Percentiles rank a stretch among this genome's conserved stretches.
These are phyloP conservation scores for Lichtheimia hyalospora DNA, from an alignment of 371 early-diverging fungal genomes.

Conservation along the genomic window DNA sequence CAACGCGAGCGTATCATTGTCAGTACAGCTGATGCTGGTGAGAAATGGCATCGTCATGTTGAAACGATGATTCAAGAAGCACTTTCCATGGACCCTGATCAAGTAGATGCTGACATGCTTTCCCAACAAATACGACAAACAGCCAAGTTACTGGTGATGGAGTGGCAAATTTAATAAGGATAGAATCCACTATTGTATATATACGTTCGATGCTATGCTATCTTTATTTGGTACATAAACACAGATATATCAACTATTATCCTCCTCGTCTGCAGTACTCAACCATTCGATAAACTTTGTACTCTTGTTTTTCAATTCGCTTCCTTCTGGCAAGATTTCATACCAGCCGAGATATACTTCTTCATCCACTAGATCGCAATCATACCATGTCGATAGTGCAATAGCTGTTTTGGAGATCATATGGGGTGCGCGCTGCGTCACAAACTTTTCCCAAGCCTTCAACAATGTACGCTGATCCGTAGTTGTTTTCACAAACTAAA, in stretches of 20 bases:
- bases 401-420: constrained; percentile 53
- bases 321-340: constrained; percentile 42
- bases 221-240: background rate
- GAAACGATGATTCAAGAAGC: constrained; percentile 9
- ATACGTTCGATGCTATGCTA: no score
- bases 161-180: background rate
- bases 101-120: background rate
- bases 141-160: background rate
- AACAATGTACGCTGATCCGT: constrained; percentile 64
- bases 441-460: constrained; percentile 65
- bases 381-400: constrained; percentile 67
- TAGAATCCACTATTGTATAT: no score
- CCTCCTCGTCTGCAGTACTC: constrained; percentile 69
- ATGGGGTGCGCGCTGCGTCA: constrained; percentile 48
- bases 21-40: background rate
- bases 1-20: background rate
- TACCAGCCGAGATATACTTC: constrained; percentile 70
- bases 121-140: background rate
- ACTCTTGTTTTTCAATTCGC: constrained; percentile 59
- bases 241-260: constrained; percentile 13
- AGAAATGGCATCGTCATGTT: constrained; percentile 8
- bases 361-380: constrained; percentile 73
- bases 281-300: constrained; percentile 71
- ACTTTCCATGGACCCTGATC: background rate
- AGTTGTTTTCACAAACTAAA: constrained; percentile 59